These are phyloP conservation scores for Wickerhamiella brachini DNA, from an alignment of 805 yeast genomes.

Conservation along the genomic window DNA sequence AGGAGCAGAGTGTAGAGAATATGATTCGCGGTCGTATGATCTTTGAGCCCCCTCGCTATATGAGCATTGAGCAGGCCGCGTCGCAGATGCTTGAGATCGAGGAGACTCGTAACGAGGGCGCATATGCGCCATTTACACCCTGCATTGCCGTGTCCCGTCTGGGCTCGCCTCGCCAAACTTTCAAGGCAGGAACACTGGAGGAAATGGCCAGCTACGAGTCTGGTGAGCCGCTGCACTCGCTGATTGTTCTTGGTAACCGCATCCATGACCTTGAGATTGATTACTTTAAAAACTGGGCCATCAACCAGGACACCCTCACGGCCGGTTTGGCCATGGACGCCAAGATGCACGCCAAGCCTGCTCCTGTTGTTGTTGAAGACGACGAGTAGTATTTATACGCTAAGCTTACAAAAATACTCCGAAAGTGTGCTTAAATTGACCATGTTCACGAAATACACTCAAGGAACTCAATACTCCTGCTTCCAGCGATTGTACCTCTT, in stretches of 20 bases:
- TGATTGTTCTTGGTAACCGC: constrained; percentile 78
- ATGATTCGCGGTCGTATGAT: constrained; percentile 84
- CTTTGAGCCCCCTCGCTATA: constrained; percentile 94
- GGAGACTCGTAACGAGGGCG: constrained; percentile 56
- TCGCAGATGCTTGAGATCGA: constrained; percentile 80
- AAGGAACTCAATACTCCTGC: neutral
- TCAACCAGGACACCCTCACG: constrained; percentile 39
- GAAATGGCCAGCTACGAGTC: constrained; percentile 73
- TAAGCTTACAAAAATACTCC: neutral
- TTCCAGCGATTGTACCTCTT: constrained; percentile 11
- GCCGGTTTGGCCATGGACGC: constrained; percentile 31
- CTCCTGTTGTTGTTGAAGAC: neutral
- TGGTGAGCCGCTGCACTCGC: constrained; percentile 89
- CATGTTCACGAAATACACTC: no score
- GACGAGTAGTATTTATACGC: neutral
- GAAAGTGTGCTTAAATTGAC: no score
- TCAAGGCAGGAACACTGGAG: constrained; percentile 71
- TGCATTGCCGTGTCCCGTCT: constrained; percentile 86
- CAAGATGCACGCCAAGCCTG: constrained; percentile 3
- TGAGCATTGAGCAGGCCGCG: constrained; percentile 85
- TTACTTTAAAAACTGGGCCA: constrained; percentile 63
- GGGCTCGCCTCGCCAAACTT: constrained; percentile 72
- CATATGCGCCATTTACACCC: constrained; percentile 78
- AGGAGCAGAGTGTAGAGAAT: constrained; percentile 89
- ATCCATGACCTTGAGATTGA: constrained; percentile 89